Base-by-base conservation (phyloP, 495 filamentous ascomycete genomes). In the Melanomma pulvis-pyrius region DNA sequence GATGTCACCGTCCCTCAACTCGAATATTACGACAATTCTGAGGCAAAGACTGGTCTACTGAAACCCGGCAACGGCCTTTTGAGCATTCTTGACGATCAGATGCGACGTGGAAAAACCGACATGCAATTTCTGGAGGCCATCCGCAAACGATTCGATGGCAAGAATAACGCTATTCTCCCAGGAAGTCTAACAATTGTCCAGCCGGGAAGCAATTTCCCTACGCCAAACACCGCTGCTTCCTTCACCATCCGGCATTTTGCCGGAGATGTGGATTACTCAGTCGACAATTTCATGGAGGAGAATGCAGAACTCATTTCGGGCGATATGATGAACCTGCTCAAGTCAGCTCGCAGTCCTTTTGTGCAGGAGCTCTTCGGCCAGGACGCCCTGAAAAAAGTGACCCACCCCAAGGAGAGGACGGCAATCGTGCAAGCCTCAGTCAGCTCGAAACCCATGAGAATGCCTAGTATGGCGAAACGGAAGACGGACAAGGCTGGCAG, bases 341-440 rank as follows among this genome's bases (percentile, higher is more conserved):
- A 88, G 69, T 86, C 88, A 15, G 93, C 90, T 60, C 91, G 87
- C 71, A 97, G 89, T 75, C 84, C 90, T 61, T 98, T 98, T 70
- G 87, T 98, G 26, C 82, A 86, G 19, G 90, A 93, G 50, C 83
- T 98, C 1, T 98, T 98, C 68, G 92, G 91, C 19, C 94, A 97
- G 76, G 92, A 96, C 71, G 93, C 90, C 6, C 79, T 98, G 41
- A 89, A 94, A 61, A 96, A 91, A 4, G 84, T 96, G 22, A 86
- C 91, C 36, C 94, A 98, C 76, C 93, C 94, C 0, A 88, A 90
- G 63, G 94, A 98, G 77, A 89, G 86, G 74, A 87, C 86, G 0
- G 90, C 94, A 3, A 91, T 98, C 68, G 91, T 97, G 85, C 94
- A 98, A 78, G 94, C 93, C 0, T 92, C 93, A 60, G 91, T 98